Evolutionary conservation across 768 basidiomycete genomes (phyloP).

Genomic region (Lenzites betulinus): DNA sequence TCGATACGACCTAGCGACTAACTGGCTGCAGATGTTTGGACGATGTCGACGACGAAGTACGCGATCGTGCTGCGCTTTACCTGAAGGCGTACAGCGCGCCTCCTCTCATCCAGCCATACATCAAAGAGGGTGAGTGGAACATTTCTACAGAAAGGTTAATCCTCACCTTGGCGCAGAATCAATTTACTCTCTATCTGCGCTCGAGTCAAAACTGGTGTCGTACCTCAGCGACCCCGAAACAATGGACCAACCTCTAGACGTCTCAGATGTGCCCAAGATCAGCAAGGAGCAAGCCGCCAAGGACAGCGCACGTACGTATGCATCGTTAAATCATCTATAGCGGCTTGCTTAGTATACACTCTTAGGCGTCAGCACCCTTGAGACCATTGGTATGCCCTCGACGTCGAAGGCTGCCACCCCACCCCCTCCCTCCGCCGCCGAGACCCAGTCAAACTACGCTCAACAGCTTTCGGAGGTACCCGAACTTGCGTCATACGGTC

Average conservation of each 20-base stretch:
- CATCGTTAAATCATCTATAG: background rate
- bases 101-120: conserved; percentile 78
- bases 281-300: conserved; percentile 90
- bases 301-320: conserved; percentile 79
- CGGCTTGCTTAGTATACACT: background rate
- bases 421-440: conserved; percentile 79
- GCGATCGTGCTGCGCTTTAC: conserved; percentile 96
- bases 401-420: conserved; percentile 63
- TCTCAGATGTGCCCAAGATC: conserved; percentile 86
- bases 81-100: conserved; percentile 82
- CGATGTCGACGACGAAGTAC: conserved; percentile 98
- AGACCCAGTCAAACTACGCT: conserved; percentile 85
- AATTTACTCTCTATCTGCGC: conserved; percentile 84
- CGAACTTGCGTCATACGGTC: conserved; percentile 82
- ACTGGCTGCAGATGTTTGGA: conserved; percentile 74
- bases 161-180: conserved; percentile 61
- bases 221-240: conserved; percentile 87
- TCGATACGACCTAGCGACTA: background rate
- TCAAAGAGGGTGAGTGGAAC: conserved; percentile 78
- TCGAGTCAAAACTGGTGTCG: conserved; percentile 90
- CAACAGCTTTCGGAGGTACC: conserved; percentile 86
- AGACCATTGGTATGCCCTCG: conserved; percentile 76
- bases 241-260: conserved; percentile 75
- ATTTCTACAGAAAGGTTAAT: background rate
- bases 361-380: conserved; percentile 81